phyloP scores from a whole-genome alignment of 2,329 filamentous ascomycete genomes.

The Huntiella abstrusa region DNA sequence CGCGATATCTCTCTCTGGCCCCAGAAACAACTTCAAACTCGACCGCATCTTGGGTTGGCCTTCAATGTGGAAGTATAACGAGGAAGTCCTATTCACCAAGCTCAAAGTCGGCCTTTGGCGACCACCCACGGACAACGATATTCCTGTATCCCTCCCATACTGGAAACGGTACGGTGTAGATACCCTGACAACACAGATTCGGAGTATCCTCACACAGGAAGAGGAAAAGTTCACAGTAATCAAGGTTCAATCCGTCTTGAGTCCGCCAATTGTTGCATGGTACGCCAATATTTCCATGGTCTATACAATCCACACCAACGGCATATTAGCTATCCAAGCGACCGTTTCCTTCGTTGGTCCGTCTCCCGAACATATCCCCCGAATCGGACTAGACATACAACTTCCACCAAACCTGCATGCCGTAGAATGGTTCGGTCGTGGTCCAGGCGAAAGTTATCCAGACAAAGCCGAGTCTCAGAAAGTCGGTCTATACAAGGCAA shows the following conservation, averaged over 20 bases:
- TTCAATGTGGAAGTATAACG: neutral
- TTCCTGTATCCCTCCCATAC: neutral
- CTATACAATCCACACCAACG: constrained; percentile 33
- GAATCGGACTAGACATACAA: constrained; percentile 39
- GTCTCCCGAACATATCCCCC: constrained; percentile 36
- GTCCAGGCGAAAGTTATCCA: constrained; percentile 45
- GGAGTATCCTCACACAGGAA: neutral
- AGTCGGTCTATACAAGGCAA: constrained; percentile 29
- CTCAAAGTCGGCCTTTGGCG: constrained; percentile 3
- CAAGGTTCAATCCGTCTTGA: constrained; percentile 32
- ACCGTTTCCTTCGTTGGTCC: constrained; percentile 27
- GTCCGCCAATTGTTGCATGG: constrained; percentile 47
- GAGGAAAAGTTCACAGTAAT: constrained; percentile 15
- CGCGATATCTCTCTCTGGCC: neutral
- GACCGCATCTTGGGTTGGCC: neutral
- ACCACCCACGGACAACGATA: constrained; percentile 6
- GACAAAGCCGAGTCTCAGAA: constrained; percentile 45
- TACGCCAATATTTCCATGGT: constrained; percentile 29
- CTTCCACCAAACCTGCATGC: constrained; percentile 19
- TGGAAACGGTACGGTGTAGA: constrained; percentile 3
- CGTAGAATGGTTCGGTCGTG: constrained; percentile 47
- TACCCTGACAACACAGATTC: neutral
- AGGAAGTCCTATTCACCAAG: constrained; percentile 6
- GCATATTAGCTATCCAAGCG: constrained; percentile 28
- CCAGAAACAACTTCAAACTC: neutral